Evolutionary conservation across 495 filamentous ascomycete species (phyloP).

Genomic region (Penicillium flavigenum): DNA sequence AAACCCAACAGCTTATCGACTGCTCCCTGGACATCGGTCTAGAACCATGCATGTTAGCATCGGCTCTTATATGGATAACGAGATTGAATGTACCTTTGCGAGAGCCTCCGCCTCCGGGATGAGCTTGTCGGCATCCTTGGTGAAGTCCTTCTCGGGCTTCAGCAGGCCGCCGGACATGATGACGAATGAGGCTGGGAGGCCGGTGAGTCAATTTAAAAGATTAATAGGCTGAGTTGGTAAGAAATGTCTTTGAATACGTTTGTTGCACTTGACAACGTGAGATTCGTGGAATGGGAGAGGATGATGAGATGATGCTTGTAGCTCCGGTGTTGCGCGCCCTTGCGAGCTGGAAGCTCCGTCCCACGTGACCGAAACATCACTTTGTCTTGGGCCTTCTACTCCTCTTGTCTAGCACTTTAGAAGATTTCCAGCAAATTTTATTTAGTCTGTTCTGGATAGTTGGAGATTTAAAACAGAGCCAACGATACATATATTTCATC

Average conservation of each 20-base stretch:
- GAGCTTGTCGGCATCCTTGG: constrained; percentile 87
- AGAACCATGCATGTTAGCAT: constrained; percentile 20
- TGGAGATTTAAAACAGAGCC: background rate
- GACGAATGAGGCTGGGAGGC: constrained; percentile 27
- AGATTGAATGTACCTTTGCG: constrained; percentile 63
- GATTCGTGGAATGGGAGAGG: constrained; percentile 14
- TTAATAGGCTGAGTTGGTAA: background rate
- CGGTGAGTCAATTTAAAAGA: background rate
- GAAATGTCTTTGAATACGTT: constrained; percentile 1
- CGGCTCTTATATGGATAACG: background rate
- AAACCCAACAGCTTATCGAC: constrained; percentile 88
- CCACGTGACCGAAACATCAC: constrained; percentile 29
- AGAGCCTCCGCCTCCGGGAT: constrained; percentile 85
- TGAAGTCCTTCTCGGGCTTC: constrained; percentile 75
- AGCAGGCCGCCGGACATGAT: constrained; percentile 62
- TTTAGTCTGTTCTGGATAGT: background rate
- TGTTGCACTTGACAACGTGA: constrained; percentile 13
- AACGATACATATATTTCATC: background rate
- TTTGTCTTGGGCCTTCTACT: background rate
- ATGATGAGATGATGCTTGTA: constrained; percentile 31
- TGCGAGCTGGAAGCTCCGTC: constrained; percentile 27
- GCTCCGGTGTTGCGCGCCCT: constrained; percentile 32
- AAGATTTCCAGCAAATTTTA: background rate
- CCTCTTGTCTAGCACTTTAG: background rate
- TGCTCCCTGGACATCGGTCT: constrained; percentile 78